A percentile compares a stretch with the other conserved stretches of the same genome.
Evolutionary conservation across 140 eudicot genomes (phyloP).

Genomic region (Anethum foeniculum): DNA sequence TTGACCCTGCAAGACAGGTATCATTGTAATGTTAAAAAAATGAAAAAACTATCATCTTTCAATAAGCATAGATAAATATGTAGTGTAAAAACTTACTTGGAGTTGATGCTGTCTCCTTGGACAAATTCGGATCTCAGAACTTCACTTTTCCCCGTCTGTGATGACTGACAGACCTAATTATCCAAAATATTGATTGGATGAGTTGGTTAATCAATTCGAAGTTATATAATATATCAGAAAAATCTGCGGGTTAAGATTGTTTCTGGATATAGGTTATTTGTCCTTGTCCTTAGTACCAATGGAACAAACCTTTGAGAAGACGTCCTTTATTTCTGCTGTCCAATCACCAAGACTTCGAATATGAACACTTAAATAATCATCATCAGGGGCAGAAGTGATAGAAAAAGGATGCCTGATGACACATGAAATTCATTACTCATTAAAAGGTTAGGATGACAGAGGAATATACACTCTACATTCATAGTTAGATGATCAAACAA

Average conservation of each 20-base stretch:
- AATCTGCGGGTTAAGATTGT: background rate
- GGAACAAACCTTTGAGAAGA: slow-evolving; percentile 22
- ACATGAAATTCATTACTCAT: background rate
- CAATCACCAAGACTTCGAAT: slow-evolving; percentile 43
- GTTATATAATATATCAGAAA: background rate
- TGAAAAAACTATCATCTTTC: background rate
- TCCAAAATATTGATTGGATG: background rate
- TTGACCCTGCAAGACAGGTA: slow-evolving; percentile 22
- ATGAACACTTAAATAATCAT: slow-evolving; percentile 43
- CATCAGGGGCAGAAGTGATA: slow-evolving; percentile 49
- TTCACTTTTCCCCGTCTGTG: slow-evolving; percentile 34
- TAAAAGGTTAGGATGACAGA: background rate
- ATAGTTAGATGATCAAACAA: background rate
- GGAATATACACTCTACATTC: background rate
- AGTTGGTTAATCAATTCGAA: background rate
- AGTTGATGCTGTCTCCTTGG: slow-evolving; percentile 31
- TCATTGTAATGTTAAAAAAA: background rate
- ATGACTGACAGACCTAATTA: slow-evolving; percentile 39
- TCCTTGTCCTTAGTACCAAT: background rate
- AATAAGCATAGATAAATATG: background rate
- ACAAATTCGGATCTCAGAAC: slow-evolving; percentile 30
- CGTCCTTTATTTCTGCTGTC: slow-evolving; percentile 27
- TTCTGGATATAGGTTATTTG: background rate
- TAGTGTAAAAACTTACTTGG: slow-evolving; percentile 23
- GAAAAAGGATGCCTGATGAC: slow-evolving; percentile 57